These are phyloP conservation scores for Panicum miliaceum DNA, from an alignment of 176 grass and related monocot genomes.

Conservation along the genomic window DNA sequence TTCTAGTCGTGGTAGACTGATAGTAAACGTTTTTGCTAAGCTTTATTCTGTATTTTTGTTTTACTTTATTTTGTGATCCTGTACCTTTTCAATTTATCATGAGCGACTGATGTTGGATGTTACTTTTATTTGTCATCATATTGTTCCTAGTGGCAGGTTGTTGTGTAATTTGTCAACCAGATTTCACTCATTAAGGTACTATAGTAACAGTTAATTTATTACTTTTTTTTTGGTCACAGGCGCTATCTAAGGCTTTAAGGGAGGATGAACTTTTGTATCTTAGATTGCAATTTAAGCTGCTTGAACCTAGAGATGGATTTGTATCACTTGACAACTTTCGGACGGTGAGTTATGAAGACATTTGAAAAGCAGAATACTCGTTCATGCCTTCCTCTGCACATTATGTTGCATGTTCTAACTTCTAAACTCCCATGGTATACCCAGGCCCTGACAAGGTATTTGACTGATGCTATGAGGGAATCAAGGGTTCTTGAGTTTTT, in stretches of 20 bases:
- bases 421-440: slow-evolving; percentile 38
- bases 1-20: neutral
- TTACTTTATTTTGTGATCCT: slow-evolving; percentile 6
- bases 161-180: slow-evolving; percentile 7
- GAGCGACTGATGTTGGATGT: neutral
- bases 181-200: slow-evolving; percentile 1
- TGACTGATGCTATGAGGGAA: slow-evolving; percentile 82
- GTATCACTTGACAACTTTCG: slow-evolving; percentile 82
- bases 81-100: slow-evolving; percentile 24
- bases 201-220: slow-evolving; percentile 22
- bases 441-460: slow-evolving; percentile 65
- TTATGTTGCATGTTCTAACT: neutral
- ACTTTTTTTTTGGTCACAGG: slow-evolving; percentile 53
- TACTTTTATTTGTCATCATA: neutral
- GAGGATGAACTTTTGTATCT: slow-evolving; percentile 94
- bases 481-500: slow-evolving; percentile 77
- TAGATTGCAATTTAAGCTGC: slow-evolving; percentile 76
- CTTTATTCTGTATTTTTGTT: slow-evolving; percentile 30
- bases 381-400: slow-evolving; percentile 6
- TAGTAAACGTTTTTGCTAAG: slow-evolving; percentile 10
- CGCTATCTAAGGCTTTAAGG: slow-evolving; percentile 83
- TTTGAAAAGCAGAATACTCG: slow-evolving; percentile 15
- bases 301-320: slow-evolving; percentile 86
- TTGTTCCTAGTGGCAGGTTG: slow-evolving; percentile 11
- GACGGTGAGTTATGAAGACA: slow-evolving; percentile 55